Evolutionary conservation across 768 basidiomycete species (phyloP).

Genomic region (Boletus rex-veris): DNA sequence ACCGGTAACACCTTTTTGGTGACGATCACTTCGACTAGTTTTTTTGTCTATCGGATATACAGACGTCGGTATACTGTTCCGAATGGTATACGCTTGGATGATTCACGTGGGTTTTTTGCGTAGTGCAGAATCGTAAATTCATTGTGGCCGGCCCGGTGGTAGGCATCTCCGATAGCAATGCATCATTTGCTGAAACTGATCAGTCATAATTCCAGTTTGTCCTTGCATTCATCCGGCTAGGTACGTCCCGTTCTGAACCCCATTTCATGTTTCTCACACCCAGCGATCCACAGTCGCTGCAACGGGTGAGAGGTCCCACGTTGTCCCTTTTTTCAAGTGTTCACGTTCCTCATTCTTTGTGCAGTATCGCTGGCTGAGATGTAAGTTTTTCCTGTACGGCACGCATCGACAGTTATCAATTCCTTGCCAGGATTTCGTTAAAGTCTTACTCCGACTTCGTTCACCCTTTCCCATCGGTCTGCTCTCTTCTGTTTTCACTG

Average conservation of each 20-base stretch:
- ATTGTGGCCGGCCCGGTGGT: conserved; percentile 19
- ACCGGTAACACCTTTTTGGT: not conserved
- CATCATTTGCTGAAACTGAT: not conserved
- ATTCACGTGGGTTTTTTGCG: not conserved
- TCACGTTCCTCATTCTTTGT: not conserved
- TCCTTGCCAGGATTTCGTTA: conserved; percentile 11
- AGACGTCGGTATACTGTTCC: conserved; percentile 8
- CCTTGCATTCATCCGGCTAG: conserved; percentile 17
- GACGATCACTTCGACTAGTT: conserved; percentile 9
- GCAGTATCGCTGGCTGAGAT: conserved; percentile 22
- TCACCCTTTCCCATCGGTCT: conserved; percentile 9
- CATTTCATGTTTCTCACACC: not conserved
- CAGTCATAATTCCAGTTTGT: conserved; percentile 3
- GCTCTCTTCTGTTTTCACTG: not conserved
- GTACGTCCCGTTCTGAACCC: conserved; percentile 1
- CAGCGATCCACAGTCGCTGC: conserved; percentile 13
- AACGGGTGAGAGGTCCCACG: conserved; percentile 8
- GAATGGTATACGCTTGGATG: not conserved
- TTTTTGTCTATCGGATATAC: conserved; percentile 27
- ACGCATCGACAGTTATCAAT: no score
- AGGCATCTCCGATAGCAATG: not conserved
- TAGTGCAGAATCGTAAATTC: conserved; percentile 14
- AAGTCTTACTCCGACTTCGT: conserved; percentile 8
- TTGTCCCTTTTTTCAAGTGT: not conserved
- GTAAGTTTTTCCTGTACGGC: conserved; percentile 5